phyloP scores from a whole-genome alignment of 495 filamentous ascomycete species.

The Apodospora peruviana region DNA sequence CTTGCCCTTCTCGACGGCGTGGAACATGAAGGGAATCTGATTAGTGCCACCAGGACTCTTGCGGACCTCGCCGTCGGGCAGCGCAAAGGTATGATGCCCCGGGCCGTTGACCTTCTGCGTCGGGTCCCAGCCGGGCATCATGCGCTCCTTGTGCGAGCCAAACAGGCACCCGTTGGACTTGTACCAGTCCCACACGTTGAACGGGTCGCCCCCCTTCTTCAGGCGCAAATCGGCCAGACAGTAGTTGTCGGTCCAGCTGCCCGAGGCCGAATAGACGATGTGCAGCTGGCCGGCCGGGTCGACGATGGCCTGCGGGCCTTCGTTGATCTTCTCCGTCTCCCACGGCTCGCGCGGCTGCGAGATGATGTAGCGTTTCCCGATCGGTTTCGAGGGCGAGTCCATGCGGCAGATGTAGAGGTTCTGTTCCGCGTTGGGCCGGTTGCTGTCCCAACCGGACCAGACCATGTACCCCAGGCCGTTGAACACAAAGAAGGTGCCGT shows the following conservation, averaged over 20 bases:
- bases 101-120: slow-evolving; percentile 8
- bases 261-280: slow-evolving; percentile 11
- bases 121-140: slow-evolving; percentile 12
- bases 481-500: slow-evolving; percentile 5
- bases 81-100: slow-evolving; percentile 10
- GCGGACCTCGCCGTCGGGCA: slow-evolving; percentile 5
- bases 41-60: slow-evolving; percentile 7
- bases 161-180: slow-evolving; percentile 12
- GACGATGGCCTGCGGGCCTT: slow-evolving; percentile 8
- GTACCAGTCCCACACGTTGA: slow-evolving; percentile 13
- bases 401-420: slow-evolving; percentile 10
- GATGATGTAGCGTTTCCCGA: slow-evolving; percentile 2
- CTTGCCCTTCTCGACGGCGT: slow-evolving; percentile 11
- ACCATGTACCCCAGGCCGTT: slow-evolving; percentile 6
- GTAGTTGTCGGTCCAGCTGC: slow-evolving; percentile 9
- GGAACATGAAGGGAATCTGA: slow-evolving; percentile 7
- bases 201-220: slow-evolving; percentile 7
- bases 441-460: slow-evolving; percentile 13
- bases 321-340: slow-evolving; percentile 9
- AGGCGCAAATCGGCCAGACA: slow-evolving; percentile 11
- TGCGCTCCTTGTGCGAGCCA: slow-evolving; percentile 6
- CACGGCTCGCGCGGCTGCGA: slow-evolving; percentile 7
- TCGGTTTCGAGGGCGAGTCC: slow-evolving; percentile 2
- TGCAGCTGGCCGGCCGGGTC: slow-evolving; percentile 8
- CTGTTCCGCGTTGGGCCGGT: slow-evolving; percentile 3